A percentile compares a stretch with the other conserved stretches of the same genome.
phyloP scores from a whole-genome alignment of 2,329 filamentous ascomycete genomes.

The Penicillium vulpinum region DNA sequence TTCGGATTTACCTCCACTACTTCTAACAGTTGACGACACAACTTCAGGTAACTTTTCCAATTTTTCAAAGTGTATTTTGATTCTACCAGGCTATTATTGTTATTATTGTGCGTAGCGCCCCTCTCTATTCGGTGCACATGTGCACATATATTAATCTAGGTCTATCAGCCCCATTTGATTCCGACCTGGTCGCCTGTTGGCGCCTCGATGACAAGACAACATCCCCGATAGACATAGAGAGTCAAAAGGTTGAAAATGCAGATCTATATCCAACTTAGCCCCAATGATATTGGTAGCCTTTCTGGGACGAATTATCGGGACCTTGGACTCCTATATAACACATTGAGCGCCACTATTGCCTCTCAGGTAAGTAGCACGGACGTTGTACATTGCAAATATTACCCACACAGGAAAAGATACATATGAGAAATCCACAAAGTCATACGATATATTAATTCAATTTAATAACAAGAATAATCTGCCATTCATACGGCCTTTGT shows the following conservation, averaged over 20 bases:
- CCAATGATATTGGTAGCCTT: neutral
- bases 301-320: neutral
- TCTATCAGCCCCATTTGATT: neutral
- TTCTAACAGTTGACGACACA: neutral
- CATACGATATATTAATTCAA: neutral
- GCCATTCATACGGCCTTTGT: no score
- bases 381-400: neutral
- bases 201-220: conserved; percentile 5
- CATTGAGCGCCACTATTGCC: conserved; percentile 5
- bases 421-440: neutral
- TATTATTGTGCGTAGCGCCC: neutral
- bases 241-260: neutral
- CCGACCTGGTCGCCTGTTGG: neutral
- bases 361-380: conserved; percentile 2
- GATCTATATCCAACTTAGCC: neutral
- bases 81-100: neutral
- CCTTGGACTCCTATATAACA: neutral
- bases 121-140: neutral
- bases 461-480: no score
- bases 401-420: neutral
- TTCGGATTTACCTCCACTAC: conserved; percentile 1
- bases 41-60: neutral
- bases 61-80: neutral
- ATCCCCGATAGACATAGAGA: neutral
- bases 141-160: neutral